phyloP scores from a whole-genome alignment of 257 asterid genomes.

The Gentiana macrophylla region DNA sequence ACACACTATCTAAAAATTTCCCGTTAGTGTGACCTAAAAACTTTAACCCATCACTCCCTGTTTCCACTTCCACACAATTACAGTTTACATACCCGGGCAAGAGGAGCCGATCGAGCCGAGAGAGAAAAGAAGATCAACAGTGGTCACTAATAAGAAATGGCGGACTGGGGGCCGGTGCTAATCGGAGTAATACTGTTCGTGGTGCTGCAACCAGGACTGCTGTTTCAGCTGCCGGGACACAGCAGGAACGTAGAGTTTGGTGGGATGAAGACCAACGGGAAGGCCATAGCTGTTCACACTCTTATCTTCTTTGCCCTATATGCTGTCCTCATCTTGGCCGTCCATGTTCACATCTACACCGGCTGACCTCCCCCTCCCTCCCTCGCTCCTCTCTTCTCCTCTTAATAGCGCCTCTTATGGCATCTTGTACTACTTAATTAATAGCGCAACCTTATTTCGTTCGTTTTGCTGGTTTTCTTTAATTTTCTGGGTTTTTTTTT shows the following conservation, averaged over 20 bases:
- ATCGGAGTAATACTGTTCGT: constrained; percentile 74
- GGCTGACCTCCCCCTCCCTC: constrained; percentile 25
- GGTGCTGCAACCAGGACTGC: constrained; percentile 65
- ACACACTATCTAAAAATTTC: too few species aligned
- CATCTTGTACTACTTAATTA: too few species aligned
- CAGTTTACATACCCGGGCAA: not conserved
- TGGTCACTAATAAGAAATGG: constrained; percentile 25
- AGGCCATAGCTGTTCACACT: constrained; percentile 69
- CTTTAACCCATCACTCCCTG: not conserved
- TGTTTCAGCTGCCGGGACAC: constrained; percentile 77
- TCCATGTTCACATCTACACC: constrained; percentile 74
- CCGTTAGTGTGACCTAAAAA: too few species aligned
- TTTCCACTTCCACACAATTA: not conserved
- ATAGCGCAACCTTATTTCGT: too few species aligned
- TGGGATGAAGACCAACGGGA: constrained; percentile 79
- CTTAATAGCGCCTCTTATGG: not conserved
- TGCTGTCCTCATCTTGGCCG: constrained; percentile 60
- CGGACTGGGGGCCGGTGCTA: constrained; percentile 89
- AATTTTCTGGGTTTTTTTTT: too few species aligned
- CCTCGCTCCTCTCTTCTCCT: not conserved
- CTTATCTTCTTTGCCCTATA: constrained; percentile 70
- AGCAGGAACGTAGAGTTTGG: constrained; percentile 53
- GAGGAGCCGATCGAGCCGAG: not conserved
- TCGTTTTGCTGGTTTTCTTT: too few species aligned
- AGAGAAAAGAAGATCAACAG: not conserved